Conservation (phyloP, 2,329 filamentous ascomycete species). For the Aureobasidium melanogenum region DNA sequence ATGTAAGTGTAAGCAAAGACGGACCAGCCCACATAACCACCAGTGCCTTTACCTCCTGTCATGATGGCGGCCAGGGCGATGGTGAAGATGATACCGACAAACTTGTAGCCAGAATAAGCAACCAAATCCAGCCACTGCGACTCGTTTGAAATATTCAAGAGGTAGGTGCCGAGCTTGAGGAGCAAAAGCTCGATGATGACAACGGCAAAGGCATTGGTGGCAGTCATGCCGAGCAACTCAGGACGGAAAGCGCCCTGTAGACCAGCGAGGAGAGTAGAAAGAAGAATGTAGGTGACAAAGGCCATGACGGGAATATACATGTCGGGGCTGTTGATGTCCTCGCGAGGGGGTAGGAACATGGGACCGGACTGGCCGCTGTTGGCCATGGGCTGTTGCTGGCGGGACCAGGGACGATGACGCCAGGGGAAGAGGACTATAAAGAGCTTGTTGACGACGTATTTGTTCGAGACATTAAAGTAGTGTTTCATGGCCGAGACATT, state of each 20-base stretch:
- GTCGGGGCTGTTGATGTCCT: constrained; percentile 95
- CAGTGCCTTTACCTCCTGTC: constrained; percentile 70
- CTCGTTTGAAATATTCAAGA: constrained; percentile 87
- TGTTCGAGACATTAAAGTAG: constrained; percentile 99
- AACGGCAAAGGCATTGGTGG: constrained; percentile 72
- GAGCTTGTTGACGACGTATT: constrained; percentile 89
- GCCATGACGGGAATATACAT: constrained; percentile 99
- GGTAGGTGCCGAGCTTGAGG: constrained; percentile 85
- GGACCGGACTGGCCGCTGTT: constrained; percentile 44
- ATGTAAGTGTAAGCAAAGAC: constrained; percentile 87
- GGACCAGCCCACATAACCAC: constrained; percentile 80
- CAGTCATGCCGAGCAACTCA: constrained; percentile 82
- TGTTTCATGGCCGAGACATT: constrained; percentile 91
- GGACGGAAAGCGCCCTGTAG: constrained; percentile 88
- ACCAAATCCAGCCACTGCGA: constrained; percentile 89
- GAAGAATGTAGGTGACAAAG: constrained; percentile 90
- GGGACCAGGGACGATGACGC: constrained; percentile 95
- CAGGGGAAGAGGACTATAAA: constrained; percentile 92
- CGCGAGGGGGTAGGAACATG: constrained; percentile 81
- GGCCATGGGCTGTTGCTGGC: constrained; percentile 61
- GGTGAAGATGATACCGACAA: constrained; percentile 90
- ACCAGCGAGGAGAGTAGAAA: constrained; percentile 83
- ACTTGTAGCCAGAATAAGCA: constrained; percentile 97
- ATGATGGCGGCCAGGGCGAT: constrained; percentile 69
- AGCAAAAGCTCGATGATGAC: constrained; percentile 83